Evolutionary conservation across 2,329 filamentous ascomycete species (phyloP), one percentile per base, ranked within the genome.

Genomic region (Macrophomina pseudophaseolina): DNA sequence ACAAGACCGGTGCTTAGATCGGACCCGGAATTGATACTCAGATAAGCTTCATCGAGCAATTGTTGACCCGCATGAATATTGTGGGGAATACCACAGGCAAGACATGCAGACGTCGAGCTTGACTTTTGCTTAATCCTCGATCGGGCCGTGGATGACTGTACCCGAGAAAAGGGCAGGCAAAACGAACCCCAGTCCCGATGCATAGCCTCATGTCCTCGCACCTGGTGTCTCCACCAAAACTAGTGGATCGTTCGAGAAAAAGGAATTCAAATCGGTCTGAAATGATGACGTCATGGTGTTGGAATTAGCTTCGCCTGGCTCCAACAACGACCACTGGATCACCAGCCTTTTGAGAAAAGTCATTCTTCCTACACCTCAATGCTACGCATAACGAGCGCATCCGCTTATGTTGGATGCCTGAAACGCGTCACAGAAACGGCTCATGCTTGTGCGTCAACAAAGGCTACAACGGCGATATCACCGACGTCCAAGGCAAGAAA

Each of bases 301-400:
- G 12, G 8, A 48, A 62, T 49, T 48, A 42, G 44, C 48, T 62
- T 16, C n/a, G n/a, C 46, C 42, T 38, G 46, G 59, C 59, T 18
- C 46, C 9, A 7, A 32, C 32, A 16, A 64, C 48, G 46, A 52
- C 46, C 8, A 8, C 58, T n/a, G 40, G 5, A 46, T 11, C 18
- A 42, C 42, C 18, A 42, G 9, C 42, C 23, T 46, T 6, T 7
- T 8, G 28, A 33, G 9, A 33, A 18, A n/a, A 16, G n/a, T 2
- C 8, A 38, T 16, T 5, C 40, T 23, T 23, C 23, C 23, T 23
- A 23, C 23, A 28, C 42, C 7, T 32, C 16, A 5, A 62, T 62
- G 58, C 33, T 35, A 8, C 9, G 16, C 11, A 28, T 14, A 7
- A n/a, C 30, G 12, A 49, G 44, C 35, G 58, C 32, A 62, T 30